These are phyloP conservation scores for Spongospora subterranea DNA, from an alignment of 208 protist species.

Conservation along the genomic window DNA sequence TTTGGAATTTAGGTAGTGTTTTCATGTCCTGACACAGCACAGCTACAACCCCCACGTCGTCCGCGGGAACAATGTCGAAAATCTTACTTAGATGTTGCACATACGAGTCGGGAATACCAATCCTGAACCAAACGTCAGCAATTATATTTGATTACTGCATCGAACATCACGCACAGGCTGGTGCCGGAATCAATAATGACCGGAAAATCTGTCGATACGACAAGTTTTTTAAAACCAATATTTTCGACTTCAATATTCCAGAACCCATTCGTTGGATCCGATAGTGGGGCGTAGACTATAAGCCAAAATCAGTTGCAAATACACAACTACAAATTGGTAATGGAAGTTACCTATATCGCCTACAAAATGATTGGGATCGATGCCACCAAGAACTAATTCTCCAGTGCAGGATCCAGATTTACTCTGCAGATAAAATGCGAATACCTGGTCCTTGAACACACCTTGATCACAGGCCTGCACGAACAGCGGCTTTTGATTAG, in stretches of 20 bases:
- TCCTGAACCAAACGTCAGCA: neutral
- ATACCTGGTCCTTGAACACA: constrained; percentile 60
- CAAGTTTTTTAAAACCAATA: neutral
- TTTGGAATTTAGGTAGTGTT: neutral
- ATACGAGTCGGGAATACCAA: neutral
- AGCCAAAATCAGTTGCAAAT: neutral
- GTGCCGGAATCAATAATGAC: neutral
- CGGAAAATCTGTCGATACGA: neutral
- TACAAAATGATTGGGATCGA: constrained; percentile 64
- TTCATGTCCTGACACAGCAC: too few relatives aligned
- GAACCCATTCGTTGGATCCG: neutral
- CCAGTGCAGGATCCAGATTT: neutral
- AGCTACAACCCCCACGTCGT: too few relatives aligned
- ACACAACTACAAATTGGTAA: neutral
- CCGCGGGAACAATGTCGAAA: neutral
- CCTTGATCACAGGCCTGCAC: constrained; percentile 64
- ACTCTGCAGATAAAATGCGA: constrained; percentile 71
- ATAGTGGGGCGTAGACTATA: neutral
- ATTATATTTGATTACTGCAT: neutral
- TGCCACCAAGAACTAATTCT: constrained; percentile 70
- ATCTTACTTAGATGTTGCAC: neutral
- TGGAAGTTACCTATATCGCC: constrained; percentile 62
- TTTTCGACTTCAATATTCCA: neutral
- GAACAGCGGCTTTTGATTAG: constrained; percentile 80
- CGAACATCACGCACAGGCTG: neutral